Evolutionary conservation across 1,139 yeast genomes (phyloP).

Genomic region (Yamadazyma blattariae): DNA sequence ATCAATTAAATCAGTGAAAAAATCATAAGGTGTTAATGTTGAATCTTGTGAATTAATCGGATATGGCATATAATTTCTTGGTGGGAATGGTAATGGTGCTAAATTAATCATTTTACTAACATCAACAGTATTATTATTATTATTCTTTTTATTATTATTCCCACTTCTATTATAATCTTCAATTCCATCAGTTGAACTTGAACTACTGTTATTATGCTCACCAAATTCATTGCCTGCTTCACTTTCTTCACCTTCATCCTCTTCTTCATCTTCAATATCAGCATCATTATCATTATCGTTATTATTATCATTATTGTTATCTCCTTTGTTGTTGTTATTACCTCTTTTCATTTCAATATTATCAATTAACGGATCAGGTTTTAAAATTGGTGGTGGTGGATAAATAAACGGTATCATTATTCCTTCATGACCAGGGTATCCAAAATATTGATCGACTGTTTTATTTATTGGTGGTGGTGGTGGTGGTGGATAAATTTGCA

Average conservation of each 20-base stretch:
- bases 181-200: conserved; percentile 1
- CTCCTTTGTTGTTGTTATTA: too few relatives aligned
- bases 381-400: conserved; percentile 43
- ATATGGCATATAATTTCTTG: conserved; percentile 49
- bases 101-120: conserved; percentile 19
- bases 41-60: conserved; percentile 39
- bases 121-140: background rate
- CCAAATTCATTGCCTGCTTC: background rate
- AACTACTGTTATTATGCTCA: background rate
- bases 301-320: background rate
- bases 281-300: conserved; percentile 2
- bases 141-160: conserved; percentile 3
- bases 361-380: conserved; percentile 17
- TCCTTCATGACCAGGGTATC: conserved; percentile 15
- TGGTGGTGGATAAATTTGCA: conserved; percentile 42
- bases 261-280: conserved; percentile 3
- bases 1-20: conserved; percentile 33
- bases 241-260: conserved; percentile 2
- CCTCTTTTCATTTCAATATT: conserved; percentile 3
- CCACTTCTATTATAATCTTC: conserved; percentile 1
- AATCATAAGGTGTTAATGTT: conserved; percentile 35
- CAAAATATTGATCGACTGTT: background rate
- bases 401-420: conserved; percentile 46
- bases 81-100: conserved; percentile 51
- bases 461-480: conserved; percentile 29